Base-by-base conservation (phyloP, 129 eudicot species). In the Pulicaria dysenterica region DNA sequence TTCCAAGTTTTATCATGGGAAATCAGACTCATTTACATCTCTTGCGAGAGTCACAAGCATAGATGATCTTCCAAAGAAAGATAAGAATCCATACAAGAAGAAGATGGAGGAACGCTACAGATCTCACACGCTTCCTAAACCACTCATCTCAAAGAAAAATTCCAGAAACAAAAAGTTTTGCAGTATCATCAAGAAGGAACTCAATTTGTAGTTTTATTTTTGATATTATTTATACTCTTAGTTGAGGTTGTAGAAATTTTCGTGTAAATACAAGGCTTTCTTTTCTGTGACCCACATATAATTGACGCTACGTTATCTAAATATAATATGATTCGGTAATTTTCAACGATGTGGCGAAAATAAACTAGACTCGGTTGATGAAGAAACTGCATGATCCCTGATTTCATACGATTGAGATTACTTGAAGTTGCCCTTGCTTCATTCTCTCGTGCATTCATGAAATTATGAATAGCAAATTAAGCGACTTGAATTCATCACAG, bases 31-130 rank as follows among this genome's bases (percentile, higher is more conserved):
- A 6, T 91, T 82, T 72, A 79, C 96, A 76, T 86, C 88, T 73
- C 81, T 91, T 10, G 81, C 96, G 60, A 86, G 79, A 69, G 96
- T 86, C 64, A 79, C 80, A 73, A 84, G 96, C 83, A 36, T 88
- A 74, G 97, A 88, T 60, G 97, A 91, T 85, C 80, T 91, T 57
- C 86, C 82, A 6, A 91, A 91, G 74, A 90, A 90, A 77, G 81
- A 73, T 47, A 62, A 38, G 8, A 47, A 17, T 7, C 69, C 76
- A 9, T 58, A 67, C 58, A 72, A 79, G 72, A 88, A 76, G 62
- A 90, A 67, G 61, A 77, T 40, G 75, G 73, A 79, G 74, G 85
- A 90, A 65, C 77, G 31, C 66, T 80, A 67, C 56, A 85, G 64
- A 77, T 68, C 81, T 12, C 73, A 70, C 65, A 84, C 92, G 7